These are phyloP conservation scores for Passalora sequoiae DNA, from an alignment of 2,329 filamentous ascomycete species.

Conservation along the genomic window DNA sequence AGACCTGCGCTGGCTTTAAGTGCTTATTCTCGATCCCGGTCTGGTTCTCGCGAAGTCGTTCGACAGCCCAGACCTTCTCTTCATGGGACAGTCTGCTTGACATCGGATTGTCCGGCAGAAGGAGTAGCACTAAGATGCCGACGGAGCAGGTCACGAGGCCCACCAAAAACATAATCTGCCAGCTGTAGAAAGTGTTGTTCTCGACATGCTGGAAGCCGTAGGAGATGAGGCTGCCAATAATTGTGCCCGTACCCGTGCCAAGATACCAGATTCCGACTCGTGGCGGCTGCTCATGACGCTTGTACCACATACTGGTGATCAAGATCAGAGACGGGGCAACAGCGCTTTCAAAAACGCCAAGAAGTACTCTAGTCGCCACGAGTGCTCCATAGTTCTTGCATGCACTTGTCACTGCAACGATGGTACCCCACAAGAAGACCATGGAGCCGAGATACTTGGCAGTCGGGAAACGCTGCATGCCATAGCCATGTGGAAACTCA, in stretches of 20 bases:
- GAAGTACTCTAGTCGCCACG: conserved; percentile 46
- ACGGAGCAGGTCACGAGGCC: conserved; percentile 41
- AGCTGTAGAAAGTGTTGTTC: conserved; percentile 38
- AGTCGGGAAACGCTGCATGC: conserved; percentile 51
- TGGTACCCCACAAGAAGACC: conserved; percentile 45
- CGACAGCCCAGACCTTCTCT: conserved; percentile 33
- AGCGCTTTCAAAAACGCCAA: conserved; percentile 52
- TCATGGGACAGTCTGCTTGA: conserved; percentile 24
- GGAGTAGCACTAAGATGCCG: conserved; percentile 30
- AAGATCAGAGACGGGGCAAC: conserved; percentile 53
- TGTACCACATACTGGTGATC: conserved; percentile 47
- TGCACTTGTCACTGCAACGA: conserved; percentile 46
- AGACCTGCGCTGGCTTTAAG: conserved; percentile 45
- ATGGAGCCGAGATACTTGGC: conserved; percentile 49
- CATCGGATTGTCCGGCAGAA: conserved; percentile 32
- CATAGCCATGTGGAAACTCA: conserved; percentile 42
- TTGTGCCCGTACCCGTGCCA: conserved; percentile 51
- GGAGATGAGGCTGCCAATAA: conserved; percentile 52
- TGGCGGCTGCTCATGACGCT: conserved; percentile 52
- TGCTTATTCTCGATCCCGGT: conserved; percentile 50
- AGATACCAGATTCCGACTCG: conserved; percentile 63
- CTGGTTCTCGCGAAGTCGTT: conserved; percentile 44
- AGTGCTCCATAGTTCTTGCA: conserved; percentile 49
- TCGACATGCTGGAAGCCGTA: conserved; percentile 51
- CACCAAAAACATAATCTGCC: conserved; percentile 51